Evolutionary conservation across 257 asterid genomes (phyloP).

Genomic region (Solanum stenotomum): DNA sequence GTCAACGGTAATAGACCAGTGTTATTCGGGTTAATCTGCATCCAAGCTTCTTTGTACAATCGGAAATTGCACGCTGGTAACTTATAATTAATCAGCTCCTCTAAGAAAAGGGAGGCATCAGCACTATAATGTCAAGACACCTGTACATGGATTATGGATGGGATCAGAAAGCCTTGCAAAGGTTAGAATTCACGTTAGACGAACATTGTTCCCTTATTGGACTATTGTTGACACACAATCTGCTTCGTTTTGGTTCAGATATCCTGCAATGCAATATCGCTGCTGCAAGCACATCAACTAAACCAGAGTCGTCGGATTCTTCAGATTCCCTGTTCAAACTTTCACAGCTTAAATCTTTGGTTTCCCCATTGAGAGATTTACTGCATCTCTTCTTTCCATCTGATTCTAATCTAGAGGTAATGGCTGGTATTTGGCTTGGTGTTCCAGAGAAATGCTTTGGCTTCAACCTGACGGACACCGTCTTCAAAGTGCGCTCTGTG

Average conservation of each 20-base stretch:
- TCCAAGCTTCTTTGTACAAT: neutral
- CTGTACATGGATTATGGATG: neutral
- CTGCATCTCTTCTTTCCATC: neutral
- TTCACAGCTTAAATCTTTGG: conserved; percentile 1
- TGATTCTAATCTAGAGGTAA: conserved; percentile 9
- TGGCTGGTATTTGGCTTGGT: conserved; percentile 2
- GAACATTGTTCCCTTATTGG: conserved; percentile 44
- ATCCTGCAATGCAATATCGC: conserved; percentile 36
- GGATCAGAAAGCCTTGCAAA: conserved; percentile 40
- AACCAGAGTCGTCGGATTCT: conserved; percentile 28
- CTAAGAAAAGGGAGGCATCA: neutral
- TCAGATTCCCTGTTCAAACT: conserved; percentile 6
- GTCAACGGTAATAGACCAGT: neutral
- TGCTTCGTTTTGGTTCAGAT: conserved; percentile 38
- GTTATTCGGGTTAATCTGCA: neutral
- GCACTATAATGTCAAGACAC: neutral
- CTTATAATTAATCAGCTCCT: neutral
- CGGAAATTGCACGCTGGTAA: neutral
- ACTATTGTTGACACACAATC: conserved; percentile 28
- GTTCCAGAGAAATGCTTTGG: conserved; percentile 15
- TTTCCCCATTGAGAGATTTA: neutral
- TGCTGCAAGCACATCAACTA: conserved; percentile 37
- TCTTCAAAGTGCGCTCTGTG: conserved; percentile 25
- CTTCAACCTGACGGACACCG: conserved; percentile 21
- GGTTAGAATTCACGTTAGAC: conserved; percentile 36